phyloP scores from a whole-genome alignment of 2,329 filamentous ascomycete species.

The Sporothrix brasiliensis region DNA sequence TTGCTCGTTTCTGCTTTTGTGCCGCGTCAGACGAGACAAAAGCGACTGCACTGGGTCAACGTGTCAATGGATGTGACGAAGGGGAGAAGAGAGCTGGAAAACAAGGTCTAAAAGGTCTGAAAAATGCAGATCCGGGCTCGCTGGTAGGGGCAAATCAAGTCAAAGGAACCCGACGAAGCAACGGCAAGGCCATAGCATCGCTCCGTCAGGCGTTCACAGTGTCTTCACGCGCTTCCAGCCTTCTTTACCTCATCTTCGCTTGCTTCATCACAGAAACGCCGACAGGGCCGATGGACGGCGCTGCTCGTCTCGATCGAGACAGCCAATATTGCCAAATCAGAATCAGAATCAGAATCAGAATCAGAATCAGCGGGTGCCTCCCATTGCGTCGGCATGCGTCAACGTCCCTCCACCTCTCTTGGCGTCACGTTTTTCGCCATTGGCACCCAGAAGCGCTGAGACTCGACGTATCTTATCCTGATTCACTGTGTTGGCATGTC shows the following conservation, averaged over 20 bases:
- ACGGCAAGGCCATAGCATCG: too few relatives aligned
- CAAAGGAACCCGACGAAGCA: background rate
- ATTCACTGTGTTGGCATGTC: background rate
- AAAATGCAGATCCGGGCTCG: slow-evolving; percentile 13
- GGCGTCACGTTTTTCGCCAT: slow-evolving; percentile 3
- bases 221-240: background rate
- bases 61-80: slow-evolving; percentile 3
- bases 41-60: background rate
- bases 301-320: background rate
- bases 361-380: background rate
- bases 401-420: slow-evolving; percentile 9
- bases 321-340: background rate
- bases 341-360: background rate
- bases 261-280: background rate
- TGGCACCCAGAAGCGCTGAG: slow-evolving; percentile 12
- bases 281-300: background rate
- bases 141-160: background rate
- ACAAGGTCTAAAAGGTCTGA: background rate
- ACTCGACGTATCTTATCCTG: background rate
- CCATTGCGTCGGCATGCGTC: background rate
- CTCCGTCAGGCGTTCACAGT: background rate
- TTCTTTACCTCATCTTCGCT: background rate
- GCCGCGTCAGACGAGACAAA: slow-evolving; percentile 20
- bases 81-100: background rate
- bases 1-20: slow-evolving; percentile 7